Evolutionary conservation across 805 yeast genomes (phyloP).

Genomic region (Candida tallmaniae): DNA sequence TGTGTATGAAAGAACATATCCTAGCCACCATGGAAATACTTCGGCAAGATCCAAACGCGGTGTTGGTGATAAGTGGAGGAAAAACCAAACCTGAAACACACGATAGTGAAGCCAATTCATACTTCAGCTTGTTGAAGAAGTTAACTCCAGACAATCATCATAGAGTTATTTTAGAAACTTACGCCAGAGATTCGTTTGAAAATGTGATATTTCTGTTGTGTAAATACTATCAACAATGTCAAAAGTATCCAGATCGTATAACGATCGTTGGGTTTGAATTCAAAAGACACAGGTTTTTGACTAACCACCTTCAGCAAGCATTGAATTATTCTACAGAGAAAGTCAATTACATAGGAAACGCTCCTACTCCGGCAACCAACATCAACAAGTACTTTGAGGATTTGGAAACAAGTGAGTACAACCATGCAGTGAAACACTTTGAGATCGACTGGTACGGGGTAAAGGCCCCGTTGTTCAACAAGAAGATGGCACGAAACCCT

Average conservation of each 20-base stretch:
- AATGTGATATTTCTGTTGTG: slow-evolving; percentile 61
- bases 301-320: slow-evolving; percentile 48
- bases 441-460: slow-evolving; percentile 55
- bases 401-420: slow-evolving; percentile 44
- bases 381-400: slow-evolving; percentile 41
- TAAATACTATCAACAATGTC: slow-evolving; percentile 44
- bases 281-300: slow-evolving; percentile 56
- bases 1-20: slow-evolving; percentile 61
- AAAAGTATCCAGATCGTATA: slow-evolving; percentile 46
- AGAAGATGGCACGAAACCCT: slow-evolving; percentile 57
- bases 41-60: slow-evolving; percentile 19
- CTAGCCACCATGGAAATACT: slow-evolving; percentile 37
- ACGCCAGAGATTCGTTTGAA: slow-evolving; percentile 76
- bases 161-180: slow-evolving; percentile 55
- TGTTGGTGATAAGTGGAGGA: slow-evolving; percentile 61
- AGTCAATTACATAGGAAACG: slow-evolving; percentile 51
- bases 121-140: slow-evolving; percentile 40
- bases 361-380: slow-evolving; percentile 44
- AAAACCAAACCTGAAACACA: slow-evolving; percentile 56
- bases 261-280: slow-evolving; percentile 73
- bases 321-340: slow-evolving; percentile 35
- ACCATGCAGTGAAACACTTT: slow-evolving; percentile 52
- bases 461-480: slow-evolving; percentile 37
- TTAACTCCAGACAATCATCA: slow-evolving; percentile 14
- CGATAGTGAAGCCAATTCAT: slow-evolving; percentile 59